Base-by-base conservation (phyloP, 2,329 filamentous ascomycete genomes). In the Penicillium capsulatum region DNA sequence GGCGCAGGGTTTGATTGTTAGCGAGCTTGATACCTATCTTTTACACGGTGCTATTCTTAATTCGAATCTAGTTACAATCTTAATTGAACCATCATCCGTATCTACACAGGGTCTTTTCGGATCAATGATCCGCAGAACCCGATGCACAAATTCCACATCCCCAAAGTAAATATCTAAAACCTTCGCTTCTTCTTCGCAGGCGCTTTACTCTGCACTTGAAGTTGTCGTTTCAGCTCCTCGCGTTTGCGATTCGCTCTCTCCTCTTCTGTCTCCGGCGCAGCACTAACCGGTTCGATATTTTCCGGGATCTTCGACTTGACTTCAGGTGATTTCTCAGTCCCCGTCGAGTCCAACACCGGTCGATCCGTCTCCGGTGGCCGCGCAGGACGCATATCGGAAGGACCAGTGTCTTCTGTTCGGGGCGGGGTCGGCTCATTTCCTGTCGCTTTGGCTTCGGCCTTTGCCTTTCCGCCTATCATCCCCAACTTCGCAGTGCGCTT, bases 171-270 rank as follows among this genome's bases (percentile, higher is more conserved):
- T 9, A 41, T 31, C 26, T 44, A 79, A 46, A 79, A 79, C 42
- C 65, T 76, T 40, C 76, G 60, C 55, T 74, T 79, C 67, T 80
- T 81, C 66, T 75, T 80, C 13, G 58, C 65, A 7, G 70, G 68
- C 36, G 67, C 71, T 48, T 74, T 75, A 17, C 70, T 69, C 52
- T 73, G 75, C 38, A 62, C 65, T 36, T 72, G 72, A 11, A 79
- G 52, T 29, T 73, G 64, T 13, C 72, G 65, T 54, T 79, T 81
- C 44, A 83, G 55, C 53, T 78, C 74, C 34, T 74, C 68, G 9
- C 79, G 66, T 49, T 73, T 79, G 38, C 71, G 65, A 45, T 78
- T 66, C 3, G 77, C 77, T 38, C 69, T 71, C 40, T 80, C 71
- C 44, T 75, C 65, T 7, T 71, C 70, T 2, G 72, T 71, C 40